Percentiles rank a stretch among this genome's conserved stretches.
Conservation (phyloP, 2,329 filamentous ascomycete genomes). For the Penicillium crustosum region DNA sequence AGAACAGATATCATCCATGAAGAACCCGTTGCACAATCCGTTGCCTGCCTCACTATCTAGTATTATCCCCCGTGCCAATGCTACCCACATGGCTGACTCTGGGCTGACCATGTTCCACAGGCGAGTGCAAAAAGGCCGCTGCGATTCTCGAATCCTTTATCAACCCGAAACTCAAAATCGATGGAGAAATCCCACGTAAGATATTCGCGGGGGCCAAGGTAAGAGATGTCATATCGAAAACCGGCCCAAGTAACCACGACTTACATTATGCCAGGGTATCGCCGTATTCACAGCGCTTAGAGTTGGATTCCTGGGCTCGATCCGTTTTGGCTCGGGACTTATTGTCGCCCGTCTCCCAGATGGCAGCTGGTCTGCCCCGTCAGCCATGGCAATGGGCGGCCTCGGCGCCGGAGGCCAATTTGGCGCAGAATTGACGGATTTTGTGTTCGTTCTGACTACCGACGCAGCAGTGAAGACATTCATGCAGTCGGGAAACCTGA, state of each 20-base stretch:
- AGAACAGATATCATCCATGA: background rate
- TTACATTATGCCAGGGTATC: constrained; percentile 38
- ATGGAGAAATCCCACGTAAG: constrained; percentile 90
- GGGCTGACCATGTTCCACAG: constrained; percentile 49
- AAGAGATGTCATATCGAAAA: constrained; percentile 11
- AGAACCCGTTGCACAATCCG: constrained; percentile 8
- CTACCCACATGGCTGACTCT: background rate
- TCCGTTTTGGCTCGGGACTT: constrained; percentile 49
- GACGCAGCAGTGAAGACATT: constrained; percentile 85
- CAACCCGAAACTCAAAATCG: constrained; percentile 90
- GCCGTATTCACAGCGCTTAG: constrained; percentile 50
- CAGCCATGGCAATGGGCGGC: constrained; percentile 50
- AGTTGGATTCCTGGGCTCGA: constrained; percentile 50
- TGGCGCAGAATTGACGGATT: constrained; percentile 56
- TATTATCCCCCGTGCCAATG: background rate
- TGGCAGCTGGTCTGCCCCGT: constrained; percentile 50
- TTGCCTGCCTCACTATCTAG: constrained; percentile 10
- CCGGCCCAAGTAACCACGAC: background rate
- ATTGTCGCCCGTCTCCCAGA: constrained; percentile 50
- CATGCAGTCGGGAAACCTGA: constrained; percentile 84
- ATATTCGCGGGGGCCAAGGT: constrained; percentile 90
- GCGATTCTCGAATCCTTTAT: constrained; percentile 93
- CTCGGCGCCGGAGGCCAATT: constrained; percentile 51
- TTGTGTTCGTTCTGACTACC: constrained; percentile 98
- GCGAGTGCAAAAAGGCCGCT: constrained; percentile 93